Evolutionary conservation across 2,329 filamentous ascomycete species (phyloP), one percentile per base, ranked within the genome.

Genomic region (Orbilia oligospora): DNA sequence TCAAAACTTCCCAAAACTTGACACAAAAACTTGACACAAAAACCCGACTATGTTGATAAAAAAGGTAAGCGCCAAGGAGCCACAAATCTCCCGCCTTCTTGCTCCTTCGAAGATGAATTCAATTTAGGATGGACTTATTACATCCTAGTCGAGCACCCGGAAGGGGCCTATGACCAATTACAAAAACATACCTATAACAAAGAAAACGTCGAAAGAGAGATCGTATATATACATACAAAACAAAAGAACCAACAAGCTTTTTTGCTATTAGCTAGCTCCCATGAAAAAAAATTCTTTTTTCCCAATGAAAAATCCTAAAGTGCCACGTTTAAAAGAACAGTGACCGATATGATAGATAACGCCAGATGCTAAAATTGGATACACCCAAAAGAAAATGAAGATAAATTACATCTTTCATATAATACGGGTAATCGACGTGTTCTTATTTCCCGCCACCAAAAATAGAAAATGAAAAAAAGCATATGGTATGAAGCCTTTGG

Each of bases 341-440:
- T 30, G 51, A 67, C 46, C 41, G 46, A 70, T 46, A 53, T 51
- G 49, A 33, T 48, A 48, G 27, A 18, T 27, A 71, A 77, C 73
- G 73, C 73, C 73, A 18, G 16, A 71, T 67, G 61, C 61, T 36
- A 44, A 41, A 66, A 55, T 20, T 4, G 53, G 30, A 51, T 22
- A 27, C 5, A 69, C 27, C 27, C 14, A 48, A 24, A 44, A 38
- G 55, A 44, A 20, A 63, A 36, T 27, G 30, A 61, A 61, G 12
- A 44, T 36, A 24, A 67, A 33, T 56, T 48, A 33, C 36, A 46
- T 65, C 61, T 22, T 22, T 49, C 71, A 18, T 64, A 48, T 27
- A 38, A 56, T 18, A 24, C 48, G 33, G 30, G 68, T 30, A 20
- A 44, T 44, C 30, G 20, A 64, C 22, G n/a, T 38, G 33, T 36